Evolutionary conservation across 75 land plant species (phyloP).

Genomic region (Pinus tabuliformis): DNA sequence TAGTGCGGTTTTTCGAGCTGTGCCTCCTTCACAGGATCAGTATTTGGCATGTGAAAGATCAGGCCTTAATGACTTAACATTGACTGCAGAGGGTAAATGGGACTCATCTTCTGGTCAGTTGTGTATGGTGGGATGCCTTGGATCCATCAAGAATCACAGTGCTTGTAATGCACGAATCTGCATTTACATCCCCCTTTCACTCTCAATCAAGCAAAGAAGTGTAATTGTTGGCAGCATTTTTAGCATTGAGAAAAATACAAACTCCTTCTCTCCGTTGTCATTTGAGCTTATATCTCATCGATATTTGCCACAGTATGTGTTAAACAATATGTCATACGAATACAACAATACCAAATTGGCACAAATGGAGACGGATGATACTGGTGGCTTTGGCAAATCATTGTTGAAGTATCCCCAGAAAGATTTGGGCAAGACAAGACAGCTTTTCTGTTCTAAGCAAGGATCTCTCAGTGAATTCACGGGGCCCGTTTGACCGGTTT

Average conservation of each 20-base stretch:
- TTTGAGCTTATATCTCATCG: constrained; percentile 9
- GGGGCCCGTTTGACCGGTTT: constrained; percentile 12
- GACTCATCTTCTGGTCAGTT: constrained; percentile 46
- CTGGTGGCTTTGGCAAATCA: constrained; percentile 36
- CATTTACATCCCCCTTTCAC: constrained; percentile 39
- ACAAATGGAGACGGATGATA: constrained; percentile 32
- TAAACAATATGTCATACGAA: constrained; percentile 27
- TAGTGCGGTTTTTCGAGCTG: constrained; percentile 51
- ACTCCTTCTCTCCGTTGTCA: constrained; percentile 20
- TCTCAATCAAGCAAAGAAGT: constrained; percentile 63
- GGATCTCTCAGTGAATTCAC: constrained; percentile 44
- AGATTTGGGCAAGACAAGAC: constrained; percentile 8
- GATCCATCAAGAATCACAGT: constrained; percentile 2
- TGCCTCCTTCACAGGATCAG: constrained; percentile 17
- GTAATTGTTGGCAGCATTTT: constrained; percentile 51
- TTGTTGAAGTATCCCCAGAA: constrained; percentile 49
- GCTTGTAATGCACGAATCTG: constrained; percentile 41
- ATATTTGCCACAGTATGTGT: constrained; percentile 17
- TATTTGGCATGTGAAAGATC: constrained; percentile 29
- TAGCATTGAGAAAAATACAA: constrained; percentile 6
- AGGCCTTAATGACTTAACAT: constrained; percentile 41
- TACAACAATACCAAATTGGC: constrained; percentile 45
- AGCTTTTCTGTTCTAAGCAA: constrained; percentile 32
- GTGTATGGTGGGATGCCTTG: constrained; percentile 78
- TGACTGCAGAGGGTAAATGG: constrained; percentile 63